Evolutionary conservation across 2,329 filamentous ascomycete genomes (phyloP).

Genomic region (Sporothrix phasma): DNA sequence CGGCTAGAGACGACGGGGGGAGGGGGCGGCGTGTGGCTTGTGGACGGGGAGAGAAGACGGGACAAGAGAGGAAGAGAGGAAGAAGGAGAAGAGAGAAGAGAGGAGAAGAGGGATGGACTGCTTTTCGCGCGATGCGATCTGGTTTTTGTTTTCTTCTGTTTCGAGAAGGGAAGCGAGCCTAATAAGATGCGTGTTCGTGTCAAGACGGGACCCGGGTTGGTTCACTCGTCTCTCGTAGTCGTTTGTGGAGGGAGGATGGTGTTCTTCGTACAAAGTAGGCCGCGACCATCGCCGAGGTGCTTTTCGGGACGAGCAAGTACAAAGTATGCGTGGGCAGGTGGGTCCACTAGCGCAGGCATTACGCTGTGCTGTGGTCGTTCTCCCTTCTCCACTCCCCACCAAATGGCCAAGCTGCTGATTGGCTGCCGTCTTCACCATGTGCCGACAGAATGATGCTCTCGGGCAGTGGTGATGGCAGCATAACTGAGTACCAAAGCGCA

Average conservation of each 20-base stretch:
- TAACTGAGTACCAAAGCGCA: too few relatives aligned
- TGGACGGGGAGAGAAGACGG: not conserved
- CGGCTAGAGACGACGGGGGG: conserved; percentile 1
- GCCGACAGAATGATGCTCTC: too few relatives aligned
- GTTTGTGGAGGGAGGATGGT: not conserved
- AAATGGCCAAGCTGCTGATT: conserved; percentile 2
- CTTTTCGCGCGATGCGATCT: not conserved
- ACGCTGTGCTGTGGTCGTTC: not conserved
- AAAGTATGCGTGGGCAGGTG: not conserved
- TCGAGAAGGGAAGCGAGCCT: conserved; percentile 5
- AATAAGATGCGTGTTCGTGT: conserved; percentile 7
- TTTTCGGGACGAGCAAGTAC: conserved; percentile 14
- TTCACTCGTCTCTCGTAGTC: conserved; percentile 3
- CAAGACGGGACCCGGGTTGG: not conserved
- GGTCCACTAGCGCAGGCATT: not conserved
- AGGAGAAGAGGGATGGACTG: not conserved
- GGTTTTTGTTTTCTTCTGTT: not conserved
- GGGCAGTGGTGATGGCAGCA: too few relatives aligned
- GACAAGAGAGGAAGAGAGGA: not conserved
- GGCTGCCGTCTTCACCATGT: conserved; percentile 3
- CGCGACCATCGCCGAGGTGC: conserved; percentile 19
- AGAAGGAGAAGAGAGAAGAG: not conserved
- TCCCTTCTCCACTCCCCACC: not conserved
- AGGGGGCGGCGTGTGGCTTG: not conserved
- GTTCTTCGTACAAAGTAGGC: not conserved